Conservation (phyloP, 805 yeast genomes). For the Candida michaelii region DNA sequence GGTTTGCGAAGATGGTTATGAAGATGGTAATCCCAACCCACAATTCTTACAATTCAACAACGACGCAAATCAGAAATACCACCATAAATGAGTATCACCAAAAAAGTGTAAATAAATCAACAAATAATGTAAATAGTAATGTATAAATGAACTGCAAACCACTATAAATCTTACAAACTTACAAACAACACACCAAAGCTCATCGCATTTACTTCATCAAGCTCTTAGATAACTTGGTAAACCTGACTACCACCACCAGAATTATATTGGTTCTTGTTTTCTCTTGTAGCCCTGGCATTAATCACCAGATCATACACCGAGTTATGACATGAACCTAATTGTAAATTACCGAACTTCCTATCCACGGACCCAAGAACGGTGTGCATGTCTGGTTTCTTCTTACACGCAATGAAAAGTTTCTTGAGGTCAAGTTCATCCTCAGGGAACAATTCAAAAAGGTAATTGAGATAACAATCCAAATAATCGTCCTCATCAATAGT, state of each 20-base stretch:
- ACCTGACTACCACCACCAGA: conserved; percentile 15
- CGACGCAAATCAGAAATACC: no score
- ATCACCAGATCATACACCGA: not conserved
- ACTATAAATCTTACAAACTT: no score
- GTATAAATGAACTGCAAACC: not conserved
- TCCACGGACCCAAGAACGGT: conserved; percentile 35
- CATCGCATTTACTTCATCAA: conserved; percentile 7
- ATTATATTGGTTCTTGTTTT: conserved; percentile 5
- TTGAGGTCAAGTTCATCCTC: not conserved
- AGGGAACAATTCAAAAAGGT: conserved; percentile 8
- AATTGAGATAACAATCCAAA: conserved; percentile 19
- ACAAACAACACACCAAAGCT: no score
- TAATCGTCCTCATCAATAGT: conserved; percentile 27
- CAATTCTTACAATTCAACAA: no score
- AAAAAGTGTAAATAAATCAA: no score
- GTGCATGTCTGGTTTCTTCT: conserved; percentile 4
- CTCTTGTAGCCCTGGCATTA: conserved; percentile 1
- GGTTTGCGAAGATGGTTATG: no score
- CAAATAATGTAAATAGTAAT: not conserved
- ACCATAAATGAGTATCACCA: no score
- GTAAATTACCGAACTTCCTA: conserved; percentile 35
- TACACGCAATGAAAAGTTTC: not conserved
- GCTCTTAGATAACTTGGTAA: not conserved
- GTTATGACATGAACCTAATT: conserved; percentile 31
- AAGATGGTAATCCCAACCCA: no score